Percentiles rank a stretch among this genome's conserved stretches.
These are phyloP conservation scores for Coniochaeta pulveracea DNA, from an alignment of 2,329 filamentous ascomycete species.

Conservation along the genomic window DNA sequence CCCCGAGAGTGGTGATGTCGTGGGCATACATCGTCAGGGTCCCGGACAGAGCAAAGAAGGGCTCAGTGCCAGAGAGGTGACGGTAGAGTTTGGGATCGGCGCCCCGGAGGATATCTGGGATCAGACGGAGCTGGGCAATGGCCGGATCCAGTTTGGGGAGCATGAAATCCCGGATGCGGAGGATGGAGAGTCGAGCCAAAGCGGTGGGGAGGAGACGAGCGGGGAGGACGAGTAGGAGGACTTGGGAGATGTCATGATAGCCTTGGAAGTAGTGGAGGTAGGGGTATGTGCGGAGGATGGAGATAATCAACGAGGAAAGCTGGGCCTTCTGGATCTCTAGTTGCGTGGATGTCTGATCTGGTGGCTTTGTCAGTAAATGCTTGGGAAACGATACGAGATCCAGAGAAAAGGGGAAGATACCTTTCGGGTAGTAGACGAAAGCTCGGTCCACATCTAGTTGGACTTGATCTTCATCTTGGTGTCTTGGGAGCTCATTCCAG, in stretches of 20 bases:
- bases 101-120: slow-evolving; percentile 67
- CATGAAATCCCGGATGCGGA: slow-evolving; percentile 97
- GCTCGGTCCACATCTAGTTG: slow-evolving; percentile 85
- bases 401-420: slow-evolving; percentile 41
- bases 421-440: slow-evolving; percentile 91
- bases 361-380: too few species aligned
- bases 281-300: slow-evolving; percentile 69
- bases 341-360: too few species aligned
- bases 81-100: slow-evolving; percentile 61
- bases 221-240: slow-evolving; percentile 77
- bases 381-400: too few species aligned
- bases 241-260: slow-evolving; percentile 97
- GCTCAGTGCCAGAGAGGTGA: slow-evolving; percentile 69
- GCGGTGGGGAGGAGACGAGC: slow-evolving; percentile 46
- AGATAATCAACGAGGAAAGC: slow-evolving; percentile 68
- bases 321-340: slow-evolving; percentile 61
- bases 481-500: slow-evolving; percentile 58
- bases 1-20: slow-evolving; percentile 80
- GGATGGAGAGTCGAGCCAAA: slow-evolving; percentile 70
- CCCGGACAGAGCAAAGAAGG: slow-evolving; percentile 87
- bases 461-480: slow-evolving; percentile 85
- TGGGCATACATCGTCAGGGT: slow-evolving; percentile 95
- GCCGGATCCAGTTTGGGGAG: slow-evolving; percentile 75
- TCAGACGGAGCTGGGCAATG: slow-evolving; percentile 72
- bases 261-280: slow-evolving; percentile 94